Percentiles rank a stretch among this genome's conserved stretches.
Conservation (phyloP, 371 early-diverging fungal genomes). For the Lichtheimia ornata region DNA sequence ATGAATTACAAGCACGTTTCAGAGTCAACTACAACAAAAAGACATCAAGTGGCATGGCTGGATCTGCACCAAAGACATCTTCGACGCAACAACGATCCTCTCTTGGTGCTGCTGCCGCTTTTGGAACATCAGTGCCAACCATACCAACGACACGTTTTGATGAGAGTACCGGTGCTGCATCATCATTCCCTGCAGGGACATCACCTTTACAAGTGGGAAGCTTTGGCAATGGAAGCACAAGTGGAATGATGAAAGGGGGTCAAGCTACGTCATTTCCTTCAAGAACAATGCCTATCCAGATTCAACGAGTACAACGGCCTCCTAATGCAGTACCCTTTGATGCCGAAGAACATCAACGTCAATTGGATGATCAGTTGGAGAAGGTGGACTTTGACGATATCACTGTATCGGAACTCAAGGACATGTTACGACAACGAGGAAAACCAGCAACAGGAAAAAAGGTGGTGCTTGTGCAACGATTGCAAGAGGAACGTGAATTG, state of each 20-base stretch:
- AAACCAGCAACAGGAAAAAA: constrained; percentile 77
- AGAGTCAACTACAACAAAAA: constrained; percentile 23
- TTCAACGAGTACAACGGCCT: constrained; percentile 23
- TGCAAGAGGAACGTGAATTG: constrained; percentile 31
- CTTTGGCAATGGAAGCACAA: background rate
- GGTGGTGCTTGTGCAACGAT: constrained; percentile 43
- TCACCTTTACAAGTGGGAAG: constrained; percentile 1
- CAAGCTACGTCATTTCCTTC: constrained; percentile 21
- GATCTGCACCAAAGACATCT: background rate
- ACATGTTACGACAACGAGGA: constrained; percentile 70
- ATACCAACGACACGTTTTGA: constrained; percentile 3
- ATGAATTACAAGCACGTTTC: constrained; percentile 34
- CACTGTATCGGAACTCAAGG: constrained; percentile 77
- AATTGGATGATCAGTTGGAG: constrained; percentile 64
- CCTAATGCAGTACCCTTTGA: constrained; percentile 26
- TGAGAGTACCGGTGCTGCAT: background rate
- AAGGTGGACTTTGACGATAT: constrained; percentile 75
- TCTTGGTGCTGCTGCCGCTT: background rate
- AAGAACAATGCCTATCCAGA: constrained; percentile 31
- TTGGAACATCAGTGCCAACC: constrained; percentile 17
- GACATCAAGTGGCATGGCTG: background rate
- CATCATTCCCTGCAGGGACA: background rate
- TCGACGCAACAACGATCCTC: constrained; percentile 9
- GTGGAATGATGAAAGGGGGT: background rate
- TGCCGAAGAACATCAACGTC: constrained; percentile 54